These are phyloP conservation scores for Mortierella sp. DNA, from an alignment of 371 early-diverging fungal species.

Conservation along the genomic window DNA sequence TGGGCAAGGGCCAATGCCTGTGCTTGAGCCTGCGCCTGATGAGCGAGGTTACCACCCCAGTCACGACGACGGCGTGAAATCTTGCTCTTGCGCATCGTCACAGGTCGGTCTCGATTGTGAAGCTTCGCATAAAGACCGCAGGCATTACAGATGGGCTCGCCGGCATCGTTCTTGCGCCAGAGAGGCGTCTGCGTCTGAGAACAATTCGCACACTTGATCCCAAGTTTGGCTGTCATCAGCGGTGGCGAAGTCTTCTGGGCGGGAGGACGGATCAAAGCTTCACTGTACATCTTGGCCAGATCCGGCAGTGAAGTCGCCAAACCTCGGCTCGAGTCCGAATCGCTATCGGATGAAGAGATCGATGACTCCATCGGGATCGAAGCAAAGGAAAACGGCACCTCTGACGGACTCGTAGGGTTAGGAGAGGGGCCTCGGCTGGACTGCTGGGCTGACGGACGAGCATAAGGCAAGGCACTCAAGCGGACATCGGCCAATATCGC, in stretches of 20 bases:
- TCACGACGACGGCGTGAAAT: conserved; percentile 71
- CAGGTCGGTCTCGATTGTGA: conserved; percentile 73
- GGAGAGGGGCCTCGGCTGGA: conserved; percentile 27
- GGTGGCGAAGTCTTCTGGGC: conserved; percentile 27
- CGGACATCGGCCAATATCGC: conserved; percentile 29
- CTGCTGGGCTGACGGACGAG: conserved; percentile 15
- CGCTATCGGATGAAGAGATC: conserved; percentile 17
- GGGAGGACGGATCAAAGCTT: conserved; percentile 30
- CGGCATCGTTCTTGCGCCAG: conserved; percentile 84
- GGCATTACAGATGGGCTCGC: conserved; percentile 86
- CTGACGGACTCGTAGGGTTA: conserved; percentile 5
- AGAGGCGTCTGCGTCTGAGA: conserved; percentile 84
- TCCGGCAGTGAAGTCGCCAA: conserved; percentile 13
- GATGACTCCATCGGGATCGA: background rate
- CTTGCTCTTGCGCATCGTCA: conserved; percentile 69
- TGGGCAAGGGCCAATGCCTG: conserved; percentile 45
- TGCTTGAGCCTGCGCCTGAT: conserved; percentile 42
- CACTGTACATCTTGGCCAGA: conserved; percentile 33
- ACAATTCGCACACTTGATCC: conserved; percentile 78
- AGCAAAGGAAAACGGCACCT: conserved; percentile 1
- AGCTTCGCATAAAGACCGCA: conserved; percentile 87
- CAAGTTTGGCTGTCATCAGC: conserved; percentile 51
- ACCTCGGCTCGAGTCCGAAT: conserved; percentile 14
- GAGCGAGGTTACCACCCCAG: conserved; percentile 57
- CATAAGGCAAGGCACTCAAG: conserved; percentile 43